Evolutionary conservation across 176 grass and related monocot species (phyloP).

Genomic region (Metroxylon sagu): DNA sequence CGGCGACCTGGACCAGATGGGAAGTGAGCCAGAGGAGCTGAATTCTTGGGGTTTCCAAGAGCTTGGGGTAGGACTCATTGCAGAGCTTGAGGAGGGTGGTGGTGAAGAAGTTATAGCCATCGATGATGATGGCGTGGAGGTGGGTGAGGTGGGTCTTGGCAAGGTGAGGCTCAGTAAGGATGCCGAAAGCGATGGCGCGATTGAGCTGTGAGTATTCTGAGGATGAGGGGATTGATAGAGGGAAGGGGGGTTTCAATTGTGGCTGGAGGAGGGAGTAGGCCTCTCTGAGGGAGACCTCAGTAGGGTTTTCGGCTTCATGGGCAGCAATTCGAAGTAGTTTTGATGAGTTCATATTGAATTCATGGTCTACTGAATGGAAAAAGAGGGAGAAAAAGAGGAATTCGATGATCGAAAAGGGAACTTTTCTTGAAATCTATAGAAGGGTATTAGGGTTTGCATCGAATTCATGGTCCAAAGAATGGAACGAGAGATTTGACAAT

Average conservation of each 20-base stretch:
- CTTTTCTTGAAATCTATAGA: too few species aligned
- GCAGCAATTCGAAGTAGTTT: background rate
- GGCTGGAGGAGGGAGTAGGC: slow-evolving; percentile 26
- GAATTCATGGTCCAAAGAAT: too few species aligned
- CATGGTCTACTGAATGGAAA: too few species aligned
- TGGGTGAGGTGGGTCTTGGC: slow-evolving; percentile 24
- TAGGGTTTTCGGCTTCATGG: slow-evolving; percentile 7
- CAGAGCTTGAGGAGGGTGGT: slow-evolving; percentile 41
- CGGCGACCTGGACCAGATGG: slow-evolving; percentile 39
- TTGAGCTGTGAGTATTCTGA: slow-evolving; percentile 52
- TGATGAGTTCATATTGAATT: too few species aligned
- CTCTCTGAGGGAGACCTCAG: slow-evolving; percentile 6
- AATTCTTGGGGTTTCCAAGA: slow-evolving; percentile 37
- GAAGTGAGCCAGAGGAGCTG: slow-evolving; percentile 38
- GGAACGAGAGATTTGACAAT: too few species aligned
- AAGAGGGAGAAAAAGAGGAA: too few species aligned
- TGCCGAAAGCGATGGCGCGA: slow-evolving; percentile 46
- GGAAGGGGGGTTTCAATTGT: slow-evolving; percentile 46
- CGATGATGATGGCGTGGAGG: slow-evolving; percentile 55
- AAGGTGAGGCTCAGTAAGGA: slow-evolving; percentile 32
- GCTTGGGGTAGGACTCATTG: slow-evolving; percentile 24
- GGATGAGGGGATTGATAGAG: slow-evolving; percentile 24
- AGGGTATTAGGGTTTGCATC: too few species aligned
- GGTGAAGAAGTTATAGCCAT: slow-evolving; percentile 55
- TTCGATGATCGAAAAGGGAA: too few species aligned